Base-by-base conservation (phyloP, 1,139 yeast species). In the Saccharomyces hybrid region DNA sequence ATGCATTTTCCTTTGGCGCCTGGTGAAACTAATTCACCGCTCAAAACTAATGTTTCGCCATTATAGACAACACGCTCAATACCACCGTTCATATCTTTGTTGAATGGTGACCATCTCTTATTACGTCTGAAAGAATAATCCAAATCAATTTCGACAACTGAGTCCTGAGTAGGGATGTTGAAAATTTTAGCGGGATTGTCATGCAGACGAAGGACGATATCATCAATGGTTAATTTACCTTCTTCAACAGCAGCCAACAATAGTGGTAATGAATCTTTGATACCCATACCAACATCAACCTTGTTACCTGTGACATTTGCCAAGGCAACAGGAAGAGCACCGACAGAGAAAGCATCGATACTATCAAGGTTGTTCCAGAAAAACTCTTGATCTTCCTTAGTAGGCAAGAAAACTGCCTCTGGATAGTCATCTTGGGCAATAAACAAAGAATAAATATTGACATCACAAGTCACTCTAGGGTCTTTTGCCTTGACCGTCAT, bases 261-360 rank as follows among this genome's bases (percentile, higher is more conserved):
- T 69, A 91, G 78, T 64, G 97, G 96, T 61, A 91, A 74, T 48
- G 90, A 83, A 70, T 89, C 96, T 56, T 82, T 75, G 64, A 87
- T 77, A 61, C 97, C 97, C 60, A 83, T 75, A 58, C 93, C 96
- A 52, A 93, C 81, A 57, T 76, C 75, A 57, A 82, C 77, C 54
- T 78, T 75, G 65, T 82, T 73, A 54, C 86, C 85, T 59, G 81
- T 74, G 58, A 84, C 83, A 65, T 79, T 75, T 50, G 95, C 90
- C 58, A 90, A 75, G 60, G 81, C 76, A 56, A 84, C 80, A 63
- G 97, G 97, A 63, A 88, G 72, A 52, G 80, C 78, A 62, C 98
- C 98, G 63, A 91, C 78, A 44, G 96, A 83, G 78, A 93, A 88
- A 65, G 91, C 87, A 74, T 93, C 98, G 69, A 93, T 80, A 48